Percentiles rank a stretch among this genome's conserved stretches.
Evolutionary conservation across 2,329 filamentous ascomycete species (phyloP).

Genomic region (Colletotrichum phormii): DNA sequence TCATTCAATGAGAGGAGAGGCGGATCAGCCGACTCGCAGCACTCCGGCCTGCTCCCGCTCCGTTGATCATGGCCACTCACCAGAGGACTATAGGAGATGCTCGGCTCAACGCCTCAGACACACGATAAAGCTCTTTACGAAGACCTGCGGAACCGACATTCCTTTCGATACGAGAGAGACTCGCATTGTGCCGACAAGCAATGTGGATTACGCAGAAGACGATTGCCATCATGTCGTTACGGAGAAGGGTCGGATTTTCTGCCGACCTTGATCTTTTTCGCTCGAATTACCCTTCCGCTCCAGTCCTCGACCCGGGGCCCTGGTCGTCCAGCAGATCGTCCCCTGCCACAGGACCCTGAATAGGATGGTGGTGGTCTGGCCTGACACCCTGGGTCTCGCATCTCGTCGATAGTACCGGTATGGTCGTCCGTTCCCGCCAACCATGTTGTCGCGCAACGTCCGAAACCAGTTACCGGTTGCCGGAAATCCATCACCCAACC

Average conservation of each 20-base stretch:
- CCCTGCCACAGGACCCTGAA: constrained; percentile 29
- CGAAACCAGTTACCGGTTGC: not conserved
- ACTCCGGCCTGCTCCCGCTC: constrained; percentile 19
- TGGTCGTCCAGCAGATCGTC: constrained; percentile 24
- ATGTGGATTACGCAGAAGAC: not conserved
- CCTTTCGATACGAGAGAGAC: not conserved
- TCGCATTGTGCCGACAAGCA: not conserved
- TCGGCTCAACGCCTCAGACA: not conserved
- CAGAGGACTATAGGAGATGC: not conserved
- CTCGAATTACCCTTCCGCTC: constrained; percentile 9
- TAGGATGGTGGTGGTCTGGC: not conserved
- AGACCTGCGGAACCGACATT: not conserved
- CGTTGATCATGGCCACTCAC: not conserved
- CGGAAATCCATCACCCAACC: not conserved
- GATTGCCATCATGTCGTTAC: not conserved
- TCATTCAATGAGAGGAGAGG: not conserved
- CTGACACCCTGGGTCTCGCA: not conserved
- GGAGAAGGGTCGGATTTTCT: not conserved
- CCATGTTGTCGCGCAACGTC: not conserved
- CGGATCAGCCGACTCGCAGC: constrained; percentile 10
- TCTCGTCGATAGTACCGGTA: not conserved
- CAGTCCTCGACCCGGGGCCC: constrained; percentile 18
- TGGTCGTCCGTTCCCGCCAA: constrained; percentile 2
- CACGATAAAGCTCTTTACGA: not conserved
- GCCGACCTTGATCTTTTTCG: not conserved